These are phyloP conservation scores for Phialocephala subalpina DNA, from an alignment of 2,329 filamentous ascomycete genomes.

Conservation along the genomic window DNA sequence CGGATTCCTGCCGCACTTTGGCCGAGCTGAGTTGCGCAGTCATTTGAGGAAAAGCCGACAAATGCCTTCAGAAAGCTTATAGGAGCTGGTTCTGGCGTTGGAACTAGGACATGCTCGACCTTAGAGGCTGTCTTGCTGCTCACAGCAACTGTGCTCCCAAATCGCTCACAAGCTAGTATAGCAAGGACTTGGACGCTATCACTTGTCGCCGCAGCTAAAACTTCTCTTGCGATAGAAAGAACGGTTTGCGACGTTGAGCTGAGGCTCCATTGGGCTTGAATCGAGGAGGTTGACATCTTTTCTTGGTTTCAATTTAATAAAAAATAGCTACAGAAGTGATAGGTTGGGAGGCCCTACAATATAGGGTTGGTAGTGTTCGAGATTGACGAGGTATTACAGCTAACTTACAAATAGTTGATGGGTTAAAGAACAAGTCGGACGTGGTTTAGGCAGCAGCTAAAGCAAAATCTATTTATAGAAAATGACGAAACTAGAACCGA, in stretches of 20 bases:
- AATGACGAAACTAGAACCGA: no score
- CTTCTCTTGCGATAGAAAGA: conserved; percentile 22
- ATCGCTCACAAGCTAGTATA: conserved; percentile 37
- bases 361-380: no score
- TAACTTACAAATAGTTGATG: no score
- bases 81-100: neutral
- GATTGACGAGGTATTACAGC: no score
- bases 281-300: no score
- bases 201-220: conserved; percentile 35
- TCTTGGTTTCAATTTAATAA: no score
- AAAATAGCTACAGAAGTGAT: no score
- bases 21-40: neutral
- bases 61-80: neutral
- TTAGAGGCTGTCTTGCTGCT: conserved; percentile 4
- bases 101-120: conserved; percentile 1
- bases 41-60: neutral
- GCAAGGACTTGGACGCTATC: conserved; percentile 34
- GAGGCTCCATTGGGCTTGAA: neutral
- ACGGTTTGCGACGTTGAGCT: neutral
- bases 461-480: no score
- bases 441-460: no score
- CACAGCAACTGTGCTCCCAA: conserved; percentile 39
- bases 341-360: no score
- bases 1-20: neutral
- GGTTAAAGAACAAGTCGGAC: no score